Conservation (phyloP, 306 rosid genomes). For the Sophora flavescens region DNA sequence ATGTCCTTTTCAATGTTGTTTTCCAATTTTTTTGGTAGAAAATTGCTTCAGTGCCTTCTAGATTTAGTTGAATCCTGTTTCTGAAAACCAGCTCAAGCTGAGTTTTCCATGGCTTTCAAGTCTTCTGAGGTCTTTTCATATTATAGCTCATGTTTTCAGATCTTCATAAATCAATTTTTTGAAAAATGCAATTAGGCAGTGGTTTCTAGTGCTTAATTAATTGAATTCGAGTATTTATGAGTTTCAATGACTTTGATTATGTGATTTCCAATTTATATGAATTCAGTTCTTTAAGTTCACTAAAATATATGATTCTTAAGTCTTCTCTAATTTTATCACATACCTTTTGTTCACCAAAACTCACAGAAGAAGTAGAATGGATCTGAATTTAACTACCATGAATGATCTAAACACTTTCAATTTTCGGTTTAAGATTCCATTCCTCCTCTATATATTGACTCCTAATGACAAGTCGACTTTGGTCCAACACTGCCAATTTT, state of each 20-base stretch:
- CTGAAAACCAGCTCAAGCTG: background rate
- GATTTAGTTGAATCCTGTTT: slow-evolving; percentile 7
- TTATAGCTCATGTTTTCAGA: slow-evolving; percentile 29
- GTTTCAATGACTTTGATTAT: slow-evolving; percentile 26
- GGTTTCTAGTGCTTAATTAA: background rate
- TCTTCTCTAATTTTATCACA: background rate
- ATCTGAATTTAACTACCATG: slow-evolving; percentile 47
- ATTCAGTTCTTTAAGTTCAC: slow-evolving; percentile 14
- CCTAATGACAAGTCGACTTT: slow-evolving; percentile 39
- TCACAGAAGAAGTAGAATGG: slow-evolving; percentile 44
- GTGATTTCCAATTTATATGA: slow-evolving; percentile 9
- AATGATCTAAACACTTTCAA: slow-evolving; percentile 21
- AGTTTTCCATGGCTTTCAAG: slow-evolving; percentile 5
- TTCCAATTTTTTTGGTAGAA: background rate
- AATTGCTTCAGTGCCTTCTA: slow-evolving; percentile 16
- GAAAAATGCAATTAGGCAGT: background rate
- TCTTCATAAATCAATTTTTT: slow-evolving; percentile 16
- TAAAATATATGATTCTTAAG: slow-evolving; percentile 15
- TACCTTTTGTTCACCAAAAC: slow-evolving; percentile 1
- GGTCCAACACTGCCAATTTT: slow-evolving; percentile 35
- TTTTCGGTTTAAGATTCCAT: slow-evolving; percentile 28
- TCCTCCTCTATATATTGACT: slow-evolving; percentile 26
- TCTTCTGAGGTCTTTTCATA: slow-evolving; percentile 6
- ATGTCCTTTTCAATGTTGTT: background rate
- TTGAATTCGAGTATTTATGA: slow-evolving; percentile 29